Evolutionary conservation across 1,284 basidiomycete species (phyloP), one percentile per base, ranked within the genome.

Genomic region (Leccinum proliferum): DNA sequence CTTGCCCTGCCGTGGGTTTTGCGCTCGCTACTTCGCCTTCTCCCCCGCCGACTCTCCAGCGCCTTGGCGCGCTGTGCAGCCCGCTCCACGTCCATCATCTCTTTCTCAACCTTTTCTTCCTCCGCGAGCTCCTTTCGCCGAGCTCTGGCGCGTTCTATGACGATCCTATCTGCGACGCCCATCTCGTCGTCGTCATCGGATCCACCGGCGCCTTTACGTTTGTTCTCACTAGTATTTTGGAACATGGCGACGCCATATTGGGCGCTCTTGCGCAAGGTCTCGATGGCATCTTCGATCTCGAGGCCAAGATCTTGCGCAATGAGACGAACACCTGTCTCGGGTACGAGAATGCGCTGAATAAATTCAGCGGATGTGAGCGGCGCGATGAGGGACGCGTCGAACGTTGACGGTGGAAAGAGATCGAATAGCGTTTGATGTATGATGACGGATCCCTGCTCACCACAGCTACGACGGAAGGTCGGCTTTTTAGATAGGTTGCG

Each of bases 191-290:
- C 72, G 25, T 25, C 25, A 12, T 72, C 68, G 2, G 68, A 76
- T 3, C 71, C 77, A 25, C 25, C 25, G 11, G 69, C 70, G 0
- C 70, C 76, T n/a, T 69, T 77, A 8, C 72, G 77, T 15, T 76
- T 79, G 63, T 73, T 76, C 52, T 84, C 83, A 32, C 81, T 80
- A 2, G 83, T 69, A 60, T 82, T 81, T 0, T 84, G 90, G 69
- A 92, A 93, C 89, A 92, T 92, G 2, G 86, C 83, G 5, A 88
- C 85, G 2, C 90, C 91, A 66, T 91, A 93, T 50, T 82, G 80
- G 2, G 86, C 83, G 66, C 90, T 92, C 56, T 90, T 88, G 25
- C 86, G 79, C 50, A 93, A 73, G n/a, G 86, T 84, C 21, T 75
- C 70, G 12, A 89, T 69, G 0, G 87, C 87, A 18, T 82, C 77